A percentile compares a stretch with the other conserved stretches of the same genome.
Conservation (phyloP, 2,329 filamentous ascomycete genomes). For the Neofusicoccum cordaticola region DNA sequence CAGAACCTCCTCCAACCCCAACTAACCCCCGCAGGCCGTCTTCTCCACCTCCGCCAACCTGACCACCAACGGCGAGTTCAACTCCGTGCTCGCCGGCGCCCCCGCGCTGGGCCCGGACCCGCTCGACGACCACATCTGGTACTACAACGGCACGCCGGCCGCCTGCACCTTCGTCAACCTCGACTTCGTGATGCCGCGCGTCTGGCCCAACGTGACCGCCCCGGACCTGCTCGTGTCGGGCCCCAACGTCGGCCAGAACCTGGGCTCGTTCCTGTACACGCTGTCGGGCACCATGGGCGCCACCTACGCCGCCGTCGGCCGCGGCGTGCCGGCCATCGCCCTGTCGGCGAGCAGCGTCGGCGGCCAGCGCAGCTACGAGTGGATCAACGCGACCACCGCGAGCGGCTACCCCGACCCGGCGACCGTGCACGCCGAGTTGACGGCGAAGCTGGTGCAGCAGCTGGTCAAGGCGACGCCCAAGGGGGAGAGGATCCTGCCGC, state of each 20-base stretch:
- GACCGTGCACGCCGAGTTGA: too few relatives aligned
- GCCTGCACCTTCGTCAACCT: constrained; percentile 56
- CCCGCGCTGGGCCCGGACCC: constrained; percentile 53
- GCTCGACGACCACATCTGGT: constrained; percentile 55
- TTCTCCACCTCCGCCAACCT: constrained; percentile 47
- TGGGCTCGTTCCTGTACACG: constrained; percentile 52
- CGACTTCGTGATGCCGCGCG: constrained; percentile 53
- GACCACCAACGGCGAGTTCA: constrained; percentile 43
- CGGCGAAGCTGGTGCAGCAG: too few relatives aligned
- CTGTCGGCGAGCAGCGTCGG: too few relatives aligned
- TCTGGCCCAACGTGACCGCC: constrained; percentile 46
- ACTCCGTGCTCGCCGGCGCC: constrained; percentile 46
- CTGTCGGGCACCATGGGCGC: constrained; percentile 39
- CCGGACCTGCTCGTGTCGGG: constrained; percentile 56
- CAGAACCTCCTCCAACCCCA: too few relatives aligned
- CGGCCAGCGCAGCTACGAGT: too few relatives aligned
- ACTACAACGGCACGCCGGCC: constrained; percentile 59
- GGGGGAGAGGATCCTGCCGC: too few relatives aligned
- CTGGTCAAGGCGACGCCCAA: too few relatives aligned
- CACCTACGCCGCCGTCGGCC: constrained; percentile 34
- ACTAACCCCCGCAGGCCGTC: constrained; percentile 22
- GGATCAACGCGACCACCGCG: too few relatives aligned
- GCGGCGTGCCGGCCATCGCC: too few relatives aligned
- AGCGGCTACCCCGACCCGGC: too few relatives aligned
- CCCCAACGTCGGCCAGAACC: constrained; percentile 56